phyloP scores from a whole-genome alignment of 139 green algal genomes.

The Nannochloris sp. region DNA sequence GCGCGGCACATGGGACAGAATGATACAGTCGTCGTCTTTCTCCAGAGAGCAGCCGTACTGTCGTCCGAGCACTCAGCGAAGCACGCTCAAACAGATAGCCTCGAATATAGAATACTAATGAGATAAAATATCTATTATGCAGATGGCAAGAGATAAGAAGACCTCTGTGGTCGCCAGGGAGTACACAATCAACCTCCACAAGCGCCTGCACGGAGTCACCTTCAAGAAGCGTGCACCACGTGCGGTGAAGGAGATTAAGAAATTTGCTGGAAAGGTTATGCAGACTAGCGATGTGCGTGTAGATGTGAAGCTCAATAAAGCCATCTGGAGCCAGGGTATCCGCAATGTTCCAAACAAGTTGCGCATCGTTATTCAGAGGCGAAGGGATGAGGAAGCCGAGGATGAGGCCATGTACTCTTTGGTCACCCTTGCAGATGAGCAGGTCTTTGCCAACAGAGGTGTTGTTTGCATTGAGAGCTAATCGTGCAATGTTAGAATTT shows the following conservation, averaged over 20 bases:
- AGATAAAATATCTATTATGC: slow-evolving; percentile 2
- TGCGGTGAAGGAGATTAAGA: slow-evolving; percentile 93
- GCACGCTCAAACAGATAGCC: too few relatives aligned
- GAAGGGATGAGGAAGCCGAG: slow-evolving; percentile 97
- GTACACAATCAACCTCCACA: slow-evolving; percentile 99
- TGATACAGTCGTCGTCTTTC: too few relatives aligned
- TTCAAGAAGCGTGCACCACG: slow-evolving; percentile 96
- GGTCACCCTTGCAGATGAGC: slow-evolving; percentile 91
- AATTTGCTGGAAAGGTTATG: slow-evolving; percentile 94
- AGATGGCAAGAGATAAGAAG: slow-evolving; percentile 63
- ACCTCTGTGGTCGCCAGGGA: slow-evolving; percentile 84
- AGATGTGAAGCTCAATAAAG: slow-evolving; percentile 99
- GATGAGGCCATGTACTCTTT: slow-evolving; percentile 98
- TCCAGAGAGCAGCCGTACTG: too few relatives aligned
- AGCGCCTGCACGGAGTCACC: slow-evolving; percentile 77
- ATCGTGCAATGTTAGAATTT: neutral
- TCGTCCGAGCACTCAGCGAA: too few relatives aligned
- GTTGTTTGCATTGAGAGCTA: slow-evolving; percentile 54
- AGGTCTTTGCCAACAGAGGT: slow-evolving; percentile 76
- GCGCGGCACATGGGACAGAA: too few relatives aligned
- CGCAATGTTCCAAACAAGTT: slow-evolving; percentile 83
- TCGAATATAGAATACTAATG: too few relatives aligned
- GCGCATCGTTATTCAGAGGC: slow-evolving; percentile 81
- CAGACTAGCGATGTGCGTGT: slow-evolving; percentile 90
- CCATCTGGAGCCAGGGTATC: slow-evolving; percentile 90